Conservation (phyloP, 2,329 filamentous ascomycete genomes). For the Fusarium begoniae region DNA sequence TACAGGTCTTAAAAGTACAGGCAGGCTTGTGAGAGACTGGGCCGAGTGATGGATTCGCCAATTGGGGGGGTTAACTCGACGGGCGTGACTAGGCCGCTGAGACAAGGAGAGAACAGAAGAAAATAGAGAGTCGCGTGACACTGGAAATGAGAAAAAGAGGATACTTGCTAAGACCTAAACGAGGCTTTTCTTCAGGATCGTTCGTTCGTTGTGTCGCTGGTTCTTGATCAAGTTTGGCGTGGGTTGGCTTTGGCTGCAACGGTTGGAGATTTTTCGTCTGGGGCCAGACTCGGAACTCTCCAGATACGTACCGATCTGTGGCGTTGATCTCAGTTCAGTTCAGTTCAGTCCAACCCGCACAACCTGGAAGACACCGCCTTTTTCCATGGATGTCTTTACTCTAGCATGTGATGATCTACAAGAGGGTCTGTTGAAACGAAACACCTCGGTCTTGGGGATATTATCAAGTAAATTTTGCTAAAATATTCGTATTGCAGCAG, state of each 20-base stretch:
- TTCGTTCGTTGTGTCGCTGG: neutral
- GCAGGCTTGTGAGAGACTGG: slow-evolving; percentile 39
- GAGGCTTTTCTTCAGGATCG: slow-evolving; percentile 10
- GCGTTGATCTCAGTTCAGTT: neutral
- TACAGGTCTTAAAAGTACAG: slow-evolving; percentile 1
- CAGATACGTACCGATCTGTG: slow-evolving; percentile 30
- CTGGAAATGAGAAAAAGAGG: slow-evolving; percentile 13
- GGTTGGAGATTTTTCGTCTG: slow-evolving; percentile 34
- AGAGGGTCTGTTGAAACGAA: slow-evolving; percentile 7
- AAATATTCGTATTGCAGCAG: neutral
- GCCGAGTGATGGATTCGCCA: neutral
- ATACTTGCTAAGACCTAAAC: slow-evolving; percentile 17
- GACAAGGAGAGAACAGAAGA: slow-evolving; percentile 1
- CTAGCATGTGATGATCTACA: slow-evolving; percentile 27
- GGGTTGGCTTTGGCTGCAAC: slow-evolving; percentile 1
- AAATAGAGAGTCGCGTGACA: slow-evolving; percentile 37
- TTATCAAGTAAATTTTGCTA: neutral
- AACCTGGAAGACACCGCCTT: slow-evolving; percentile 30
- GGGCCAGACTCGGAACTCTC: slow-evolving; percentile 18
- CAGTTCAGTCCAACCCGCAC: neutral
- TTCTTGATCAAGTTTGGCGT: slow-evolving; percentile 32
- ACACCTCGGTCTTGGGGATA: slow-evolving; percentile 19
- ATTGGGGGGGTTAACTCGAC: neutral
- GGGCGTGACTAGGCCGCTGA: slow-evolving; percentile 21
- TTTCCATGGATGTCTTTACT: slow-evolving; percentile 7